Conservation (phyloP, 176 grass and related monocot genomes). For the Lolium perenne region DNA sequence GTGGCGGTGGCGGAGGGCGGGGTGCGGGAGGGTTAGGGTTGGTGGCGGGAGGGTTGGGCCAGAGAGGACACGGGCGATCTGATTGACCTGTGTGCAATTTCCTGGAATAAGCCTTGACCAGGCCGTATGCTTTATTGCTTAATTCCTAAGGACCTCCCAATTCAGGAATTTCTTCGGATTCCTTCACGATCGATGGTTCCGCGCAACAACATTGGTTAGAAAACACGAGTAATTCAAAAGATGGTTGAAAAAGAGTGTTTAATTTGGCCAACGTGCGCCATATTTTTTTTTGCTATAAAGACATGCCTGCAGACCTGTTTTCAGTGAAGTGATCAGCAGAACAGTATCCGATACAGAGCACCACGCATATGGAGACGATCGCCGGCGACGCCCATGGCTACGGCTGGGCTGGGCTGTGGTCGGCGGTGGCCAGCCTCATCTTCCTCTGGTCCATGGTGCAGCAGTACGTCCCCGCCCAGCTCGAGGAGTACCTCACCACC, state of each 20-base stretch:
- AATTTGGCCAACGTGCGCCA: background rate
- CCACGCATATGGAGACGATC: background rate
- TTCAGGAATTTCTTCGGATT: background rate
- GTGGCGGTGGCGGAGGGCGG: no score
- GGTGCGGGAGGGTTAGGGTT: no score
- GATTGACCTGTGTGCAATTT: no score
- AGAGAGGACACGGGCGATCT: no score
- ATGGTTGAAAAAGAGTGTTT: background rate
- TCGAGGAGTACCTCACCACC: background rate
- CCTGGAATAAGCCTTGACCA: no score
- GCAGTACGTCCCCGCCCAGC: slow-evolving; percentile 38
- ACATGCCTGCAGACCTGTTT: background rate
- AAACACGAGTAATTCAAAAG: background rate
- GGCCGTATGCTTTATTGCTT: no score
- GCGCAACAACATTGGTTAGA: background rate
- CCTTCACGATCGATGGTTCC: background rate
- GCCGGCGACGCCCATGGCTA: background rate
- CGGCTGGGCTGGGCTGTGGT: slow-evolving; percentile 45
- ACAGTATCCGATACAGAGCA: background rate
- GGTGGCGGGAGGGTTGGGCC: no score
- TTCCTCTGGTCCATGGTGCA: slow-evolving; percentile 42
- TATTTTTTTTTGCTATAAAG: background rate
- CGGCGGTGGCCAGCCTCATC: slow-evolving; percentile 44
- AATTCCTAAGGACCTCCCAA: background rate
- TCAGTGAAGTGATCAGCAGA: background rate